A percentile compares a stretch with the other conserved stretches of the same genome.
Evolutionary conservation across 805 yeast species (phyloP).

Genomic region (Dipodascus geniculatus): DNA sequence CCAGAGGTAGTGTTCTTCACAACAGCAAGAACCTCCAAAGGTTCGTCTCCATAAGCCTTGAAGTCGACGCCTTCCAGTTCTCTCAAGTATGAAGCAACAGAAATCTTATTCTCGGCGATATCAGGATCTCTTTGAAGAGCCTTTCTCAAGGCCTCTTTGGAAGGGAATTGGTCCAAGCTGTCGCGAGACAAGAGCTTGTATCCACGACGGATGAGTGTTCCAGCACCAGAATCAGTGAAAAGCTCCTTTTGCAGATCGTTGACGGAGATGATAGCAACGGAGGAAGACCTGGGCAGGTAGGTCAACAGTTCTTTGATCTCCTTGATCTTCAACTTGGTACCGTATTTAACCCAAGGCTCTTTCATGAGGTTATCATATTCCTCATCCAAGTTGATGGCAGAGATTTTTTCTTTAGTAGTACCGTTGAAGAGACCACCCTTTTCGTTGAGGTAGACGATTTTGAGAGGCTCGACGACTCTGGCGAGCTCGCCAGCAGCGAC

Average conservation of each 20-base stretch:
- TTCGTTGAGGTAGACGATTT: slow-evolving; percentile 91
- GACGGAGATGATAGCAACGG: slow-evolving; percentile 95
- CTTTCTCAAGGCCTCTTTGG: slow-evolving; percentile 53
- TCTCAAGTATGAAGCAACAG: slow-evolving; percentile 75
- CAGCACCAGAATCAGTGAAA: slow-evolving; percentile 98
- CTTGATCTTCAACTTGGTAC: slow-evolving; percentile 92
- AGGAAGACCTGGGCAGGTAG: slow-evolving; percentile 90
- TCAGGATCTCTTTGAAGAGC: slow-evolving; percentile 71
- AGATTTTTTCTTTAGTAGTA: slow-evolving; percentile 77
- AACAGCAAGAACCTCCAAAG: slow-evolving; percentile 85
- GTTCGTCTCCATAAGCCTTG: slow-evolving; percentile 89
- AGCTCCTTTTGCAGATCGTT: slow-evolving; percentile 92
- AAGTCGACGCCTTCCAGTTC: slow-evolving; percentile 50
- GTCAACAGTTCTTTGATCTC: slow-evolving; percentile 91
- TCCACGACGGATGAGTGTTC: slow-evolving; percentile 96
- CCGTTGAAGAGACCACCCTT: slow-evolving; percentile 97
- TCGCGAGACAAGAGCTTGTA: slow-evolving; percentile 63
- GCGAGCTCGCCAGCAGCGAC: slow-evolving; percentile 98
- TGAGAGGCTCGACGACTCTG: slow-evolving; percentile 90
- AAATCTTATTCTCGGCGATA: slow-evolving; percentile 53
- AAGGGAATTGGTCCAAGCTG: slow-evolving; percentile 50
- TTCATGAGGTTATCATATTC: slow-evolving; percentile 85
- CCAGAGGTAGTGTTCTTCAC: slow-evolving; percentile 38
- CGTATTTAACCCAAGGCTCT: slow-evolving; percentile 97
- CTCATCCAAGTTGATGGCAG: slow-evolving; percentile 87